These are phyloP conservation scores for Termitomyces bulborhizus DNA, from an alignment of 768 basidiomycete species.

Conservation along the genomic window DNA sequence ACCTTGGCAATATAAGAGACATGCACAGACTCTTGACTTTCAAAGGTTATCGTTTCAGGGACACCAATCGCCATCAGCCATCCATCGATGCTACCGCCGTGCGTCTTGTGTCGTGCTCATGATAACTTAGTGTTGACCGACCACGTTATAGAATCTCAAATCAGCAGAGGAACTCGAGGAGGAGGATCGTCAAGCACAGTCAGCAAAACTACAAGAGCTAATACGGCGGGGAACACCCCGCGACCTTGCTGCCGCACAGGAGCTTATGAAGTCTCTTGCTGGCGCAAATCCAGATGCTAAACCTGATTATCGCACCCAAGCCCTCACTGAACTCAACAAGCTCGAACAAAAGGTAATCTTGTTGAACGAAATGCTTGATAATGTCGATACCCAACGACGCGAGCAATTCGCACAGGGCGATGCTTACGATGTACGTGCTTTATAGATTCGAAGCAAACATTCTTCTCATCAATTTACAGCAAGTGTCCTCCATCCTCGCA, in stretches of 20 bases:
- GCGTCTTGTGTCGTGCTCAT: slow-evolving; percentile 13
- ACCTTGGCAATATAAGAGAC: slow-evolving; percentile 93
- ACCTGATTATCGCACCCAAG: slow-evolving; percentile 89
- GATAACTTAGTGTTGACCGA: background rate
- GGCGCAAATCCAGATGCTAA: slow-evolving; percentile 94
- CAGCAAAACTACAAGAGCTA: slow-evolving; percentile 97
- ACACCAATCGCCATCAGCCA: slow-evolving; percentile 31
- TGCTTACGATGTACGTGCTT: slow-evolving; percentile 73
- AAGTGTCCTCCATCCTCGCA: slow-evolving; percentile 80
- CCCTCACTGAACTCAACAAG: slow-evolving; percentile 86
- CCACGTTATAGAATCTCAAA: slow-evolving; percentile 66
- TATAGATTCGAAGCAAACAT: background rate
- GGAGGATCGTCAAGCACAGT: slow-evolving; percentile 92
- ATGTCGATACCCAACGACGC: slow-evolving; percentile 63
- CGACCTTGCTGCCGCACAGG: slow-evolving; percentile 92
- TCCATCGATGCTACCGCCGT: slow-evolving; percentile 36
- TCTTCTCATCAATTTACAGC: slow-evolving; percentile 35
- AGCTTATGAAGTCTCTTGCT: slow-evolving; percentile 92
- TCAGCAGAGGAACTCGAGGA: slow-evolving; percentile 93
- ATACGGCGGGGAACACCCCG: slow-evolving; percentile 94
- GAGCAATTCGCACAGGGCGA: slow-evolving; percentile 87
- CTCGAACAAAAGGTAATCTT: slow-evolving; percentile 92
- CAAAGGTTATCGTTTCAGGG: slow-evolving; percentile 85
- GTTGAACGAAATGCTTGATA: slow-evolving; percentile 97
- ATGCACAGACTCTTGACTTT: slow-evolving; percentile 94